phyloP scores from a whole-genome alignment of 2,329 filamentous ascomycete genomes.

The Sarocladium kiliense region DNA sequence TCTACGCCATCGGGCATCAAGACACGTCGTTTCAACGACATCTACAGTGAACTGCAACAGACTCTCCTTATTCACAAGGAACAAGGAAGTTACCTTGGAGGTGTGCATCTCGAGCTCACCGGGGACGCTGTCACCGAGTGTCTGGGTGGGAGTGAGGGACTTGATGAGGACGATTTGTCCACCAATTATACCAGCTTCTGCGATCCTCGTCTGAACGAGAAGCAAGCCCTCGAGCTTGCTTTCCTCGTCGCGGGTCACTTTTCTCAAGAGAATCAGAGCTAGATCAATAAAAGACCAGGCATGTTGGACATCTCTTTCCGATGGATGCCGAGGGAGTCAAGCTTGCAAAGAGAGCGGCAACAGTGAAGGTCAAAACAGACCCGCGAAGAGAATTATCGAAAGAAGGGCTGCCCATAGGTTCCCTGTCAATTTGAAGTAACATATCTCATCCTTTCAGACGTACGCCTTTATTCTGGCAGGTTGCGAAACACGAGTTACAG shows the following conservation, averaged over 20 bases:
- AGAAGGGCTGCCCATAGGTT: too few relatives aligned
- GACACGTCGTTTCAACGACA: slow-evolving; percentile 85
- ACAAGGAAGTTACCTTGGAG: slow-evolving; percentile 80
- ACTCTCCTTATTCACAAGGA: slow-evolving; percentile 81
- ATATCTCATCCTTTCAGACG: too few relatives aligned
- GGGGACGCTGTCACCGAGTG: slow-evolving; percentile 97
- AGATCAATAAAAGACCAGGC: too few relatives aligned
- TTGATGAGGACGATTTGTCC: slow-evolving; percentile 82
- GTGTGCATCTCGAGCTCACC: slow-evolving; percentile 91
- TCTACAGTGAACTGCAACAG: slow-evolving; percentile 79
- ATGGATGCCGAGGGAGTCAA: too few relatives aligned
- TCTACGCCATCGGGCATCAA: slow-evolving; percentile 76
- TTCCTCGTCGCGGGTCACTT: slow-evolving; percentile 88
- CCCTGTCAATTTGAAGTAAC: too few relatives aligned
- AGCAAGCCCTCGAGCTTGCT: slow-evolving; percentile 91
- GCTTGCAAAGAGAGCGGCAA: too few relatives aligned
- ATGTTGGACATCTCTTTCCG: too few relatives aligned
- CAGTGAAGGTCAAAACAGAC: too few relatives aligned
- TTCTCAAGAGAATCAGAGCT: slow-evolving; percentile 27
- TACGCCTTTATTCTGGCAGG: too few relatives aligned
- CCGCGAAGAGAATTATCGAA: too few relatives aligned
- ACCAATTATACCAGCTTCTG: slow-evolving; percentile 95
- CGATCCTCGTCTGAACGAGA: slow-evolving; percentile 92
- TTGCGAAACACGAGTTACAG: too few relatives aligned
- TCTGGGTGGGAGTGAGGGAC: slow-evolving; percentile 78